A percentile compares a stretch with the other conserved stretches of the same genome.
These are phyloP conservation scores for Aspergillus sp. DNA, from an alignment of 2,329 filamentous ascomycete genomes.

Conservation along the genomic window DNA sequence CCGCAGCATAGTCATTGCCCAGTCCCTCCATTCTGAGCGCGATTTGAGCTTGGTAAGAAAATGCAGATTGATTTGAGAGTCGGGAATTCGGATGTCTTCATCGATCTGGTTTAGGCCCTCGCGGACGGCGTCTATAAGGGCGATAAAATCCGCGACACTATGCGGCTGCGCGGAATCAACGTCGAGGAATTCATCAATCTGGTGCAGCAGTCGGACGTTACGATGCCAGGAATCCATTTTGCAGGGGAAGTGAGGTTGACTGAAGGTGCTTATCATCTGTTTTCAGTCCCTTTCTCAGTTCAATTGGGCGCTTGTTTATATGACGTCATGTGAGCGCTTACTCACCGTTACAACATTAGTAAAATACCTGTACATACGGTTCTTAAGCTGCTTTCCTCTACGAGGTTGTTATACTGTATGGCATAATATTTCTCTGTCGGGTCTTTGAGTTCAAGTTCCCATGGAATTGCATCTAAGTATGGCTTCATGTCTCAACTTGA, in stretches of 20 bases:
- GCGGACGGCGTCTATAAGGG: conserved; percentile 33
- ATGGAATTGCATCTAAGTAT: not conserved
- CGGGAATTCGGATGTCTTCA: conserved; percentile 30
- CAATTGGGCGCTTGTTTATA: conserved; percentile 10
- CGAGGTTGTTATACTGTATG: not conserved
- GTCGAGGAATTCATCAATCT: conserved; percentile 34
- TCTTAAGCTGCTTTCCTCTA: not conserved
- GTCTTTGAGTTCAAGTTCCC: not conserved
- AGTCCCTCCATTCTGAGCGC: conserved; percentile 31
- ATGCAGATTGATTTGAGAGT: conserved; percentile 31
- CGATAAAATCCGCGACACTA: conserved; percentile 31
- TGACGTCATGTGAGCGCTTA: conserved; percentile 19
- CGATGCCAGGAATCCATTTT: conserved; percentile 32
- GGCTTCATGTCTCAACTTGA: not conserved
- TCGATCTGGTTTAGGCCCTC: conserved; percentile 34
- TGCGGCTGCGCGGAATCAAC: conserved; percentile 31
- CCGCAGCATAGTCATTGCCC: conserved; percentile 32
- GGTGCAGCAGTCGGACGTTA: conserved; percentile 33
- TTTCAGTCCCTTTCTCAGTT: not conserved
- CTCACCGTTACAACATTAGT: not conserved
- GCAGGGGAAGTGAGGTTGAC: conserved; percentile 1
- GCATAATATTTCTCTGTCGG: not conserved
- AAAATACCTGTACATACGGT: not conserved
- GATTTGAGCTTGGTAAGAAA: conserved; percentile 33
- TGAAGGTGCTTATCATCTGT: conserved; percentile 12